Conservation (phyloP, 768 basidiomycete genomes). For the Porphyrellus cyaneotinctus region DNA sequence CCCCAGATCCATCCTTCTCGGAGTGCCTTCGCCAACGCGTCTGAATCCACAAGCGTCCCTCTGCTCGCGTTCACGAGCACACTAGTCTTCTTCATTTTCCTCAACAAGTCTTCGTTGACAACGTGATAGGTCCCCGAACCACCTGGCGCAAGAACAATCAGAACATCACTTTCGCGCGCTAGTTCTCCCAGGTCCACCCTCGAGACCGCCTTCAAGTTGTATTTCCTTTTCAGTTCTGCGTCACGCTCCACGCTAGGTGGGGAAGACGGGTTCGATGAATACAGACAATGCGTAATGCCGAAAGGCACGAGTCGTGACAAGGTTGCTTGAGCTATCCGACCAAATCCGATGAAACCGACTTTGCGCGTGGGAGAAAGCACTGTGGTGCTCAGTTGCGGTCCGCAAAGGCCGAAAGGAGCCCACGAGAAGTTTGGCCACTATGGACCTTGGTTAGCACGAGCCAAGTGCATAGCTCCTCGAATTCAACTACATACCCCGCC, state of each 20-base stretch:
- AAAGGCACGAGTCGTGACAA: slow-evolving; percentile 78
- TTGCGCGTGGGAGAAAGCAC: slow-evolving; percentile 52
- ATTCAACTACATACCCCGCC: slow-evolving; percentile 52
- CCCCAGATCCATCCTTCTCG: slow-evolving; percentile 79
- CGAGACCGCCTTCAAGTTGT: slow-evolving; percentile 38
- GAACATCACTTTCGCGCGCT: slow-evolving; percentile 73
- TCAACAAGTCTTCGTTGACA: slow-evolving; percentile 66
- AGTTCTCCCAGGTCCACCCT: slow-evolving; percentile 64
- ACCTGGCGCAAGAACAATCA: slow-evolving; percentile 82
- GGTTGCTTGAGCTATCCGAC: slow-evolving; percentile 86
- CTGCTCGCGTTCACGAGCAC: slow-evolving; percentile 84
- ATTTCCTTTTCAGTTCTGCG: slow-evolving; percentile 34
- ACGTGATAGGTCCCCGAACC: slow-evolving; percentile 67
- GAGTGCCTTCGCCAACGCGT: slow-evolving; percentile 81
- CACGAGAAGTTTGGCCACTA: slow-evolving; percentile 82
- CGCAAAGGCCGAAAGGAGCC: slow-evolving; percentile 82
- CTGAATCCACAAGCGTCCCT: slow-evolving; percentile 86
- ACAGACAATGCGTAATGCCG: slow-evolving; percentile 71
- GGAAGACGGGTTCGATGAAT: slow-evolving; percentile 56
- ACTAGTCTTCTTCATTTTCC: slow-evolving; percentile 78
- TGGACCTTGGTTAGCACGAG: neutral
- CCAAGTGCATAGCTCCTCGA: neutral
- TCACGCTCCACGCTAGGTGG: slow-evolving; percentile 39
- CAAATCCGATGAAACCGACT: slow-evolving; percentile 91
- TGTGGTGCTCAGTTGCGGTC: slow-evolving; percentile 69